Conservation (phyloP, 2,329 filamentous ascomycete species). For the Beauveria pseudobassiana region DNA sequence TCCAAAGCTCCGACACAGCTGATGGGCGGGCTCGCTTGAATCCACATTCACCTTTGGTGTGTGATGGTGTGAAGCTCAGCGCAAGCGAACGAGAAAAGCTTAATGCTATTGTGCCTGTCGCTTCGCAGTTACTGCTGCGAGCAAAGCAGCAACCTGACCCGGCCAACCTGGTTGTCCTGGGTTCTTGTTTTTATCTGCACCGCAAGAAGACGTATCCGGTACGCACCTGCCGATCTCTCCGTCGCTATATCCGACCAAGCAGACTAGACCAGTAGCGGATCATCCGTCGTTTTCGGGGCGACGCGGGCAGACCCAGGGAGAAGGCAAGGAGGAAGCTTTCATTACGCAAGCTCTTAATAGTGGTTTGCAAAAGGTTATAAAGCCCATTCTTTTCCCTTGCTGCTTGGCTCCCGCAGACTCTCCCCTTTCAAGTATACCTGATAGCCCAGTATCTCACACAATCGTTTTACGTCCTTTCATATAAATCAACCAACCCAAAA, state of each 20-base stretch:
- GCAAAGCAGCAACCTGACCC: neutral
- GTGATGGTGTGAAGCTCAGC: neutral
- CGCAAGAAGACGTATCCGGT: neutral
- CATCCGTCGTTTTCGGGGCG: neutral
- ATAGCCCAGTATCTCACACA: neutral
- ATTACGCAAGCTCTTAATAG: neutral
- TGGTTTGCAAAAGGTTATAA: neutral
- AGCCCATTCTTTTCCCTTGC: neutral
- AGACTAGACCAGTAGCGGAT: conserved; percentile 3
- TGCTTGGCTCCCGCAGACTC: neutral
- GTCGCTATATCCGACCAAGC: neutral
- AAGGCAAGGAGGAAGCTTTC: neutral
- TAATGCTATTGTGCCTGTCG: neutral
- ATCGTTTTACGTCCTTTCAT: neutral
- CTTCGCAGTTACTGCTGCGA: neutral
- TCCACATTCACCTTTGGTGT: neutral
- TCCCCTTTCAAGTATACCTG: neutral
- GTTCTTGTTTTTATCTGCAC: neutral
- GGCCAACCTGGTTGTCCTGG: neutral
- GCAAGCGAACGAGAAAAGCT: neutral
- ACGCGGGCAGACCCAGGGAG: conserved; percentile 1
- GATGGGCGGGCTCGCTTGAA: neutral
- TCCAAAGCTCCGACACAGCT: neutral
- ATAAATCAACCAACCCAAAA: neutral
- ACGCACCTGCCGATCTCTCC: neutral